These are phyloP conservation scores for Marasmius tenuissimus DNA, from an alignment of 1,284 basidiomycete genomes.

Conservation along the genomic window DNA sequence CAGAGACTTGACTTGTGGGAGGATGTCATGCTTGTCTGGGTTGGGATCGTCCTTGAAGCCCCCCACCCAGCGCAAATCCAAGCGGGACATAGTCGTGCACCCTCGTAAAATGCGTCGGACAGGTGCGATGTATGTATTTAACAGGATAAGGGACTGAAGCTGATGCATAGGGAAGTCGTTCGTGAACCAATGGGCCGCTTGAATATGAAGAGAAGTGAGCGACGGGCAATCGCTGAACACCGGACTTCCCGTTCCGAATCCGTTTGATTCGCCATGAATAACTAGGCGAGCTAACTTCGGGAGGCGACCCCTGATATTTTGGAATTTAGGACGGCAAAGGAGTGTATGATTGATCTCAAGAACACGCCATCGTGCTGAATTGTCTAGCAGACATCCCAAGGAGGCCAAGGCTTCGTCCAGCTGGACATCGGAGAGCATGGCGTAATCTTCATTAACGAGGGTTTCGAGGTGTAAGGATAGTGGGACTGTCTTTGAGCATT, in stretches of 20 bases:
- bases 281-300: neutral
- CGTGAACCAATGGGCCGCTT: too few relatives aligned
- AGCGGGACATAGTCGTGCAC: too few relatives aligned
- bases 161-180: too few relatives aligned
- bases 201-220: neutral
- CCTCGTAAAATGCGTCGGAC: too few relatives aligned
- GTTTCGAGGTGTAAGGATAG: neutral
- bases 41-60: too few relatives aligned
- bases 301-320: neutral
- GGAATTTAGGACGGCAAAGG: neutral
- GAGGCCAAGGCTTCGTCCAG: too few relatives aligned
- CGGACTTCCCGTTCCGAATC: neutral
- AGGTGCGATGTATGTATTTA: too few relatives aligned
- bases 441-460: neutral
- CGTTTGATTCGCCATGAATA: neutral
- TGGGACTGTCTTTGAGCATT: neutral
- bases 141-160: too few relatives aligned
- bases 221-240: neutral
- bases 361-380: neutral
- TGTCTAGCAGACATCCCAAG: neutral
- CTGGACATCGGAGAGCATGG: neutral
- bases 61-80: too few relatives aligned
- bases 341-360: neutral
- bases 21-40: too few relatives aligned
- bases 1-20: neutral